Percentiles rank a stretch among this genome's conserved stretches.
phyloP scores from a whole-genome alignment of 169 alveolate species.

The Amoebophrya sp. region DNA sequence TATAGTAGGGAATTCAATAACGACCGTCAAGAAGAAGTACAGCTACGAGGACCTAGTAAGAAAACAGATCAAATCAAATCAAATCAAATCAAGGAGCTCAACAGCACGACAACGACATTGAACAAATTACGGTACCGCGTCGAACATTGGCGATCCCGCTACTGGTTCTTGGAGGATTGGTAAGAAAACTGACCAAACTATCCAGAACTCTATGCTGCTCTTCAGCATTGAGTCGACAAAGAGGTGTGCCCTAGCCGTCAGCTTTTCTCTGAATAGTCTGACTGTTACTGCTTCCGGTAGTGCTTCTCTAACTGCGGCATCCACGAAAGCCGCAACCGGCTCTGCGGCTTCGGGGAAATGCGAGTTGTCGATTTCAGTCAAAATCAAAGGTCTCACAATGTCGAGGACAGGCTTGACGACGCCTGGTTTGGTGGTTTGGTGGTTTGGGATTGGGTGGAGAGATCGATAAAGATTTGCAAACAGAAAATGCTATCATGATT shows the following conservation, averaged over 20 bases:
- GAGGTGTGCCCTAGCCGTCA: background rate
- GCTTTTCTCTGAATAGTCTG: background rate
- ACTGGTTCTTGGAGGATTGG: background rate
- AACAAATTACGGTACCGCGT: too few relatives aligned
- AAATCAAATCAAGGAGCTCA: too few relatives aligned
- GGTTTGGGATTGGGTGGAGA: background rate
- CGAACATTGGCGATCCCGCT: background rate
- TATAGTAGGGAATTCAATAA: background rate
- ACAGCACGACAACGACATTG: too few relatives aligned
- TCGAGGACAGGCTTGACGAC: background rate
- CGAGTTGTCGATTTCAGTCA: background rate
- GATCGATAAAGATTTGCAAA: too few relatives aligned
- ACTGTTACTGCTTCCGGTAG: background rate
- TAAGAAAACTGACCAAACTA: background rate
- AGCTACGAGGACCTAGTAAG: too few relatives aligned
- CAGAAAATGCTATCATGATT: too few relatives aligned
- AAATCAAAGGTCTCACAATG: background rate
- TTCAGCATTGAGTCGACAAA: background rate
- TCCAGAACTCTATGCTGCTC: background rate
- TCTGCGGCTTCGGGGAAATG: background rate
- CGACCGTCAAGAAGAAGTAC: background rate
- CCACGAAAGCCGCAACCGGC: background rate
- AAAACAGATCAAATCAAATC: too few relatives aligned
- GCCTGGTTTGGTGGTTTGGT: background rate
- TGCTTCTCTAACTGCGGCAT: background rate